A percentile compares a stretch with the other conserved stretches of the same genome.
phyloP scores from a whole-genome alignment of 805 yeast genomes.

The Pichia sporocuriosa region DNA sequence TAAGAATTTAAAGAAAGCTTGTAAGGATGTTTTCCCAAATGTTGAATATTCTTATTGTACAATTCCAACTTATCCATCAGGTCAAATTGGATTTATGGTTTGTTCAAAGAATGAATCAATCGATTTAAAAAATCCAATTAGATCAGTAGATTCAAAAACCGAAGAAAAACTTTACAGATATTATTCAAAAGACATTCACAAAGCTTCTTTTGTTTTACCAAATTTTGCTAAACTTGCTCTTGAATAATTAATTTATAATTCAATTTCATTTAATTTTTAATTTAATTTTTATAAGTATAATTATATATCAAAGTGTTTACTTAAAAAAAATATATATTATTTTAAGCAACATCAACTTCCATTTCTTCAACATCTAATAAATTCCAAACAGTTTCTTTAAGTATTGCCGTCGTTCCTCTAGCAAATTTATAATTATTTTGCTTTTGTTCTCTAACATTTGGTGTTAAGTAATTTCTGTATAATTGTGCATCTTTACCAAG shows the following conservation, averaged over 20 bases:
- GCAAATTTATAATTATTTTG: slow-evolving; percentile 77
- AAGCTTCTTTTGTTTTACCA: slow-evolving; percentile 86
- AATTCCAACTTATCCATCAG: slow-evolving; percentile 96
- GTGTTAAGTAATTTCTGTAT: slow-evolving; percentile 81
- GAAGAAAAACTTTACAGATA: slow-evolving; percentile 67
- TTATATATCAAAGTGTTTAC: no score
- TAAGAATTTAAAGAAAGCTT: slow-evolving; percentile 72
- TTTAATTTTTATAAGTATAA: not conserved
- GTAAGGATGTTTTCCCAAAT: slow-evolving; percentile 80
- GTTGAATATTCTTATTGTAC: slow-evolving; percentile 88
- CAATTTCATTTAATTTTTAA: no score
- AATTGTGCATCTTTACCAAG: slow-evolving; percentile 80
- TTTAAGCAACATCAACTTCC: slow-evolving; percentile 26
- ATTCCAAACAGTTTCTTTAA: slow-evolving; percentile 59
- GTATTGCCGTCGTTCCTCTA: slow-evolving; percentile 89
- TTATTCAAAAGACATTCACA: slow-evolving; percentile 79
- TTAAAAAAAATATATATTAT: slow-evolving; percentile 29
- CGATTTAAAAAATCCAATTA: slow-evolving; percentile 60
- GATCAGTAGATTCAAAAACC: slow-evolving; percentile 54
- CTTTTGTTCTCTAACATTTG: slow-evolving; percentile 81
- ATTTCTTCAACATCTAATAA: slow-evolving; percentile 66
- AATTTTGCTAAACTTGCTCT: slow-evolving; percentile 65
- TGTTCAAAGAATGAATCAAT: slow-evolving; percentile 70
- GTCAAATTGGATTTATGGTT: slow-evolving; percentile 97
- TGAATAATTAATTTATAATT: slow-evolving; percentile 14